phyloP scores from a whole-genome alignment of 495 filamentous ascomycete species.

The Penicillium waksmanii region DNA sequence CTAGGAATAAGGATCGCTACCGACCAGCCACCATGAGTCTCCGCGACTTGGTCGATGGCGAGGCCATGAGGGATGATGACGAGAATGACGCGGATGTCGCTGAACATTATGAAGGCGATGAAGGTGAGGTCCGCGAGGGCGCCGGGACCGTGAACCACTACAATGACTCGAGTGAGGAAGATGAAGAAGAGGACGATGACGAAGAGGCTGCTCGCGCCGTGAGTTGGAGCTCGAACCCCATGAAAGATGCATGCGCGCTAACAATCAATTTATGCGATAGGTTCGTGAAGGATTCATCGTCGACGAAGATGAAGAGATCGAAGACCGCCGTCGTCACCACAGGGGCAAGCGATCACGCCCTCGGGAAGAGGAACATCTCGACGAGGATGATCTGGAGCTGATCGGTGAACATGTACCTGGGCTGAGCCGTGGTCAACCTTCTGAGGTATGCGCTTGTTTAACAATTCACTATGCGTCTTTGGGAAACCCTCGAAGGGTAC shows the following conservation, averaged over 20 bases:
- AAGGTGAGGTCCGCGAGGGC: constrained; percentile 61
- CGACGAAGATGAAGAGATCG: constrained; percentile 85
- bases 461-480: neutral
- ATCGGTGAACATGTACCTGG: constrained; percentile 79
- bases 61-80: constrained; percentile 86
- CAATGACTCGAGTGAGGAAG: constrained; percentile 92
- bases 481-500: neutral
- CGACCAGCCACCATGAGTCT: constrained; percentile 64
- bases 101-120: constrained; percentile 75
- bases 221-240: constrained; percentile 23
- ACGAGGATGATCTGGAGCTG: constrained; percentile 95
- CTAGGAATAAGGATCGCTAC: constrained; percentile 26
- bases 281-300: constrained; percentile 95
- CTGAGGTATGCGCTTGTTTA: constrained; percentile 57
- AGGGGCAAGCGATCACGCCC: constrained; percentile 50
- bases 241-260: neutral
- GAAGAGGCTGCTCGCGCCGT: constrained; percentile 70
- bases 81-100: constrained; percentile 89
- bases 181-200: constrained; percentile 95
- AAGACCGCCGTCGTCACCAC: constrained; percentile 63
- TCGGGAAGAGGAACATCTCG: constrained; percentile 85
- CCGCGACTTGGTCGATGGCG: constrained; percentile 77
- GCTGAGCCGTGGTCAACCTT: constrained; percentile 62
- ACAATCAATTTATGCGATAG: constrained; percentile 41
- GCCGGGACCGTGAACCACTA: constrained; percentile 47